A percentile compares a stretch with the other conserved stretches of the same genome.
Conservation (phyloP, 2,329 filamentous ascomycete genomes). For the Shiraia bambusicola region DNA sequence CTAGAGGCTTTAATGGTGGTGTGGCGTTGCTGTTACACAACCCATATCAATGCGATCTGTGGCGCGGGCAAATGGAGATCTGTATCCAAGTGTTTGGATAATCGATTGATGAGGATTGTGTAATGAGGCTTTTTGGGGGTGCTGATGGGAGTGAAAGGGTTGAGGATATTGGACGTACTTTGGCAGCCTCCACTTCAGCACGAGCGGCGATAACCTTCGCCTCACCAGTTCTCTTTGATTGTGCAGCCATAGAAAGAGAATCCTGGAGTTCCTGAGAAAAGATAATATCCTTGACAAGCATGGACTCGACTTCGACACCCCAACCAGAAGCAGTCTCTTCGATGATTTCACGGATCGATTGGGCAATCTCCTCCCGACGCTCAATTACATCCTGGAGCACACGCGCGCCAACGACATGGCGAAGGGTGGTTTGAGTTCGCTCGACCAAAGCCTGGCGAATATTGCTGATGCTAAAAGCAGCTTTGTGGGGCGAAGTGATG, state of each 20-base stretch:
- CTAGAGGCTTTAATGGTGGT: neutral
- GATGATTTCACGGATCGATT: conserved; percentile 94
- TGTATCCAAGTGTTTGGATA: too few species aligned
- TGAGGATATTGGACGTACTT: conserved; percentile 42
- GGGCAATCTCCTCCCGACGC: conserved; percentile 93
- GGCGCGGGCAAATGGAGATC: too few species aligned
- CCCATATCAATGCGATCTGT: too few species aligned
- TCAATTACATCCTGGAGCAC: conserved; percentile 98
- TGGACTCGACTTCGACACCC: conserved; percentile 95
- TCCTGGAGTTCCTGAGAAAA: conserved; percentile 96
- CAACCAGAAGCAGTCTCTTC: conserved; percentile 91
- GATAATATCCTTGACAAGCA: conserved; percentile 99
- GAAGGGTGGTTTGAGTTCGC: conserved; percentile 95
- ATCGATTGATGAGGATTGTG: neutral
- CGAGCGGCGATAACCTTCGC: conserved; percentile 97
- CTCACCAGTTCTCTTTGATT: conserved; percentile 97
- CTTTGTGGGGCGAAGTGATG: conserved; percentile 92
- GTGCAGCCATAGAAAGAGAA: conserved; percentile 94
- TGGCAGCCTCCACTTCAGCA: conserved; percentile 93
- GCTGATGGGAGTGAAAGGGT: neutral
- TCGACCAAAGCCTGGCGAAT: conserved; percentile 95
- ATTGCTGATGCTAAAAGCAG: conserved; percentile 93
- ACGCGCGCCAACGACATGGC: conserved; percentile 92
- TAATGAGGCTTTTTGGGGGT: conserved; percentile 9
- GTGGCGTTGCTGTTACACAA: too few species aligned